Evolutionary conservation across 345 rosid species (phyloP), one percentile per base, ranked within the genome.

Genomic region (Moringa oleifera): DNA sequence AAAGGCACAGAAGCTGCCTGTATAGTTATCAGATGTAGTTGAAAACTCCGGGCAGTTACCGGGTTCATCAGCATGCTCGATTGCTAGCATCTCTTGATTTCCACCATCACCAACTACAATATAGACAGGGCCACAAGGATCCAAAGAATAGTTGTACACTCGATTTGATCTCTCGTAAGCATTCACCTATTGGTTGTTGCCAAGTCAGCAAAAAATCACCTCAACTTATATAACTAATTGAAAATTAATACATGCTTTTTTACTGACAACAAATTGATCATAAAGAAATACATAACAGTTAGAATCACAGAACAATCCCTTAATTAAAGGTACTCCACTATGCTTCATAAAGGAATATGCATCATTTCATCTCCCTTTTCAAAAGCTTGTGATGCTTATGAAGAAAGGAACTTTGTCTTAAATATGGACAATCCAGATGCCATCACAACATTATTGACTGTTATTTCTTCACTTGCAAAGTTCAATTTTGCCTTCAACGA

Each of bases 91-190:
- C 72, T 89, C 89, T 62, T 68, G 62, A 33, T 75, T 83, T 55
- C 97, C 98, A 51, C 98, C 97, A 70, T 77, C 85, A 56, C 98
- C 98, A 15, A 82, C 79, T 0, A 85, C 70, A 59, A 93, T 81
- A 71, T 88, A 80, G 37, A 90, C 78, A 1, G 90, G 92, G 16
- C 94, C 97, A 68, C 90, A 88, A 18, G 84, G 90, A 85, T 93
- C 97, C 63, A 90, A 68, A 0, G 68, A 65, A 77, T 93, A 93
- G 79, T 87, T 84, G 70, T 85, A 93, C 31, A 90, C 87, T 56
- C 96, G 79, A 73, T 93, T 93, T 36, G 97, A 85, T 59, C 98
- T 90, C 79, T 93, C 98, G 47, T 93, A 93, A 17, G 91, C 96
- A 77, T 92, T 83, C 62, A 92, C 91, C 98, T 92, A 79, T 61